phyloP scores from a whole-genome alignment of 2,329 filamentous ascomycete genomes.

The Dactylella cylindrospora region DNA sequence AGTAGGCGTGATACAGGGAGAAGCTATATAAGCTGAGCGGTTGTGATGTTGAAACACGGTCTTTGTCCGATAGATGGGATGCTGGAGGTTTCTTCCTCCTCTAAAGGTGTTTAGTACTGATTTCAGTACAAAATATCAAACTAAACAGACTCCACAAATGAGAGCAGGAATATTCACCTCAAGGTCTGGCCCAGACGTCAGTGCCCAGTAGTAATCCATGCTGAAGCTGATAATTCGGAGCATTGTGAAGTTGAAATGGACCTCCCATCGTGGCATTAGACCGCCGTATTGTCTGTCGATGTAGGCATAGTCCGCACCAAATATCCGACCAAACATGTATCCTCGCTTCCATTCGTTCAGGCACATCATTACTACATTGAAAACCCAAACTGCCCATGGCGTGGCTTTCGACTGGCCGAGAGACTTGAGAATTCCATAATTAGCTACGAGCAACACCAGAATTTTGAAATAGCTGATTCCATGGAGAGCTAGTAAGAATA shows the following conservation, averaged over 20 bases:
- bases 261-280: conserved; percentile 86
- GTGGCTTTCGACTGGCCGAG: conserved; percentile 58
- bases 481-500: conserved; percentile 78
- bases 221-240: conserved; percentile 94
- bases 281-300: conserved; percentile 70
- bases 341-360: conserved; percentile 82
- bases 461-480: conserved; percentile 85
- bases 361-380: conserved; percentile 83
- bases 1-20: conserved; percentile 84
- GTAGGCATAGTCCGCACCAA: conserved; percentile 59
- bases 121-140: conserved; percentile 26
- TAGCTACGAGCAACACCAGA: conserved; percentile 73
- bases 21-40: conserved; percentile 64
- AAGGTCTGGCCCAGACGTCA: conserved; percentile 59
- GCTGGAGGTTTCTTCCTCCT: conserved; percentile 99
- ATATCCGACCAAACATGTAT: conserved; percentile 69
- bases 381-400: conserved; percentile 78
- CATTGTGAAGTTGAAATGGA: conserved; percentile 96
- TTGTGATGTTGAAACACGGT: conserved; percentile 77
- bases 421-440: conserved; percentile 66
- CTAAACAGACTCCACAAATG: background rate
- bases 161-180: conserved; percentile 6
- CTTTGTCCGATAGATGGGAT: conserved; percentile 79
- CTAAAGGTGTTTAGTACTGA: conserved; percentile 61
- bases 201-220: conserved; percentile 92